Evolutionary conservation across 2,329 filamentous ascomycete species (phyloP).

Genomic region (Pezicula carpinea): DNA sequence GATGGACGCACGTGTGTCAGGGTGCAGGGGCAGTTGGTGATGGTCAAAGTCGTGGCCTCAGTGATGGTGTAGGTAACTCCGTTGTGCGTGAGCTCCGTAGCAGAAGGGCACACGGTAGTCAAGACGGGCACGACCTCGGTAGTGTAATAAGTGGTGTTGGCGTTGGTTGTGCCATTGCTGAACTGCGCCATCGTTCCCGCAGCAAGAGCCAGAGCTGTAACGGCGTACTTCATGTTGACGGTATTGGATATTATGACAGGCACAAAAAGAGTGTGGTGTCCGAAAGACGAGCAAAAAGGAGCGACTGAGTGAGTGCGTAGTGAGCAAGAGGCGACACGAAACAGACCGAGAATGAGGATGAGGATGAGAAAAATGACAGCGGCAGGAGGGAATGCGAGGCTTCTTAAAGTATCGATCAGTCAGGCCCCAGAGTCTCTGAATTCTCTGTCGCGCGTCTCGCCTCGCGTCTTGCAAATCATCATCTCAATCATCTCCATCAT

Average conservation of each 20-base stretch:
- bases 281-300: constrained; percentile 13
- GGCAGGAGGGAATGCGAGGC: background rate
- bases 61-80: constrained; percentile 66
- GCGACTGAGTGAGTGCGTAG: constrained; percentile 5
- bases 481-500: background rate
- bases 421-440: background rate
- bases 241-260: constrained; percentile 10
- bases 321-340: background rate
- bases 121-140: constrained; percentile 4
- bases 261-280: constrained; percentile 30
- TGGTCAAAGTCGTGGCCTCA: constrained; percentile 44
- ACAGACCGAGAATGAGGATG: background rate
- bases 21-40: constrained; percentile 40
- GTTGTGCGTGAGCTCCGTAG: constrained; percentile 61
- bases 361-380: background rate
- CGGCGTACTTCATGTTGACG: constrained; percentile 63
- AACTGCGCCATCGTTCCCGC: constrained; percentile 45
- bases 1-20: background rate
- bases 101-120: constrained; percentile 40
- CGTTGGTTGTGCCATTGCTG: constrained; percentile 62
- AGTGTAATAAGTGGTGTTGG: constrained; percentile 61
- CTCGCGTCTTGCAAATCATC: background rate
- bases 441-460: background rate
- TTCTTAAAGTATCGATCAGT: background rate
- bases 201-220: constrained; percentile 40